A percentile compares a stretch with the other conserved stretches of the same genome.
Conservation (phyloP, 2,329 filamentous ascomycete species). For the Calonectria leucothoes region DNA sequence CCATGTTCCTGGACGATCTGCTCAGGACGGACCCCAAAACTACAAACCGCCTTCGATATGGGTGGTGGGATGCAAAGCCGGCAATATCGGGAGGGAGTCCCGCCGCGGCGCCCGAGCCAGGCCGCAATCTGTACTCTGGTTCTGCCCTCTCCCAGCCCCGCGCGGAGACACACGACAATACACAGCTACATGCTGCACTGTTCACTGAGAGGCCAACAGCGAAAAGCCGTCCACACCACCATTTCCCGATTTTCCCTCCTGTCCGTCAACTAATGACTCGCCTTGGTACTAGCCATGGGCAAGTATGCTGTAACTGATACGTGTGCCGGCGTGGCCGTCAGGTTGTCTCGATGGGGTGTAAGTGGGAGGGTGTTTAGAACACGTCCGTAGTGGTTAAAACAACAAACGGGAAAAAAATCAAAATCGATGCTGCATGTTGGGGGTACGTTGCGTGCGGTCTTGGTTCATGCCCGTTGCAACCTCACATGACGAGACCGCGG, state of each 20-base stretch:
- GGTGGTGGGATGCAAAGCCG: conserved; percentile 8
- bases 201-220: conserved; percentile 34
- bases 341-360: conserved; percentile 15
- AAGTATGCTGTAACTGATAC: conserved; percentile 9
- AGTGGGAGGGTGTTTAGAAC: conserved; percentile 16
- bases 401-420: background rate
- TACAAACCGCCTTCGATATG: background rate
- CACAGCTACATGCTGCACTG: conserved; percentile 31
- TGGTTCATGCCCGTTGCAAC: conserved; percentile 28
- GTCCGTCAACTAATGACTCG: conserved; percentile 37
- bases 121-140: conserved; percentile 7
- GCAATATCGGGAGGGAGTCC: conserved; percentile 32
- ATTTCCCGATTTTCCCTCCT: conserved; percentile 31
- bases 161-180: conserved; percentile 26
- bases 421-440: conserved; percentile 20
- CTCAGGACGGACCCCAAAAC: background rate
- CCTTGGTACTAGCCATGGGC: conserved; percentile 2
- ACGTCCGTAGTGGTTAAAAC: background rate
- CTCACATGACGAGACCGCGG: conserved; percentile 21
- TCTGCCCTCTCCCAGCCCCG: conserved; percentile 32
- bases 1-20: conserved; percentile 10
- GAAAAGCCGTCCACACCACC: conserved; percentile 36
- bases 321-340: conserved; percentile 11
- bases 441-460: conserved; percentile 3
- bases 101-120: conserved; percentile 27